phyloP scores from a whole-genome alignment of 805 yeast genomes.

The Saccharomycopsis capsularis region DNA sequence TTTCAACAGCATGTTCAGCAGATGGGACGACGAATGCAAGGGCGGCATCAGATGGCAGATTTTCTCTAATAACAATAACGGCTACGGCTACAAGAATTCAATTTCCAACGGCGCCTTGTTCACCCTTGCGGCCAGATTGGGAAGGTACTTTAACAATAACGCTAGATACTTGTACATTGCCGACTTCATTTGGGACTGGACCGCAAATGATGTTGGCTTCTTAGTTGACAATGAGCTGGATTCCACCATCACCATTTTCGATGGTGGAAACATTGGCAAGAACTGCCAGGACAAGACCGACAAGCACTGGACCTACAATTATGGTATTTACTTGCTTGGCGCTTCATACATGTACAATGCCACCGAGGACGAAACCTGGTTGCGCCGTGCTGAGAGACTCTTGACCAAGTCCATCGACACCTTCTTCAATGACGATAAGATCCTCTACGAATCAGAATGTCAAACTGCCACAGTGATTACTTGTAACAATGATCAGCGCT shows the following conservation, averaged over 20 bases:
- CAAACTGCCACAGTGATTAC: constrained; percentile 31
- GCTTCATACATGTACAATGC: constrained; percentile 61
- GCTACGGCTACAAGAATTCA: constrained; percentile 57
- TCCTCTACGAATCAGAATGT: constrained; percentile 61
- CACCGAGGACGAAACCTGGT: constrained; percentile 47
- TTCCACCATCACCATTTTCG: constrained; percentile 37
- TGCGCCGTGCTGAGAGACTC: constrained; percentile 37
- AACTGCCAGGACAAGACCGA: constrained; percentile 42
- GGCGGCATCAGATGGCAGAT: constrained; percentile 74
- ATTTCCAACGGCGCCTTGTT: constrained; percentile 61
- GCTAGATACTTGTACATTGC: constrained; percentile 58
- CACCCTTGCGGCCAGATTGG: constrained; percentile 57
- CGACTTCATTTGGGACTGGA: constrained; percentile 61
- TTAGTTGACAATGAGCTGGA: constrained; percentile 20
- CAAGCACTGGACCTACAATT: constrained; percentile 62
- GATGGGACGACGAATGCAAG: constrained; percentile 61
- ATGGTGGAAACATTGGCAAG: constrained; percentile 48
- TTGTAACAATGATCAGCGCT: constrained; percentile 72
- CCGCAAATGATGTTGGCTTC: constrained; percentile 33
- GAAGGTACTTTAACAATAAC: constrained; percentile 51
- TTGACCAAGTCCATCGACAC: constrained; percentile 41
- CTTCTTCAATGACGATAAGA: constrained; percentile 40
- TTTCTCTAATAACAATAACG: constrained; percentile 56
- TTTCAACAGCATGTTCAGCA: constrained; percentile 28
- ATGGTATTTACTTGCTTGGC: constrained; percentile 62